Percentiles rank a stretch among this genome's conserved stretches.
These are phyloP conservation scores for Hypomyces perniciosus DNA, from an alignment of 2,329 filamentous ascomycete species.

Conservation along the genomic window DNA sequence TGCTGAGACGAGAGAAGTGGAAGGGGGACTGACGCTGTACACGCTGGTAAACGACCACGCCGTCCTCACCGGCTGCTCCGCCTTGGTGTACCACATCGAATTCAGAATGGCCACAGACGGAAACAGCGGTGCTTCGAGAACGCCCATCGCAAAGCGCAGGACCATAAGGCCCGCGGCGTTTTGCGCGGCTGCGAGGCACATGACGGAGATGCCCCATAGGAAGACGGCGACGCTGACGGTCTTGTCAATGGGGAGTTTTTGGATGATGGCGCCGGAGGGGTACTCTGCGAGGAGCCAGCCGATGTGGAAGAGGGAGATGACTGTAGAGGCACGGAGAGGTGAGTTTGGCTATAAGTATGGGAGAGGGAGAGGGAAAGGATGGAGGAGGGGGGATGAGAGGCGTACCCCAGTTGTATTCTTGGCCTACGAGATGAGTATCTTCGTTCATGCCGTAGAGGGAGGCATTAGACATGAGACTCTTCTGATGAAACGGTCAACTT, in stretches of 20 bases:
- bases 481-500: background rate
- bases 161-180: conserved; percentile 27
- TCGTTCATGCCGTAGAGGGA: conserved; percentile 51
- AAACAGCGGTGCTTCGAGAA: conserved; percentile 21
- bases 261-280: conserved; percentile 40
- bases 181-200: conserved; percentile 35
- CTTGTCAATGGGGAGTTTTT: conserved; percentile 42
- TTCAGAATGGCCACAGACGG: background rate
- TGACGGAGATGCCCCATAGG: conserved; percentile 33
- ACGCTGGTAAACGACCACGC: background rate
- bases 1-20: background rate
- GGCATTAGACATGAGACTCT: conserved; percentile 46
- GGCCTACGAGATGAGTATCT: conserved; percentile 27
- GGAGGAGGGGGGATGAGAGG: background rate
- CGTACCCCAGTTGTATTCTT: conserved; percentile 10
- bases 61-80: background rate
- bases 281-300: conserved; percentile 41
- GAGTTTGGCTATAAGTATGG: background rate
- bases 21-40: background rate
- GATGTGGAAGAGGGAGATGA: conserved; percentile 45
- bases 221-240: conserved; percentile 32
- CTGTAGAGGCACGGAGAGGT: background rate
- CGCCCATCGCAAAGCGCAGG: conserved; percentile 25
- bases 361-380: background rate
- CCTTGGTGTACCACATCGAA: conserved; percentile 1